These are phyloP conservation scores for Pyricularia pennisetigena DNA, from an alignment of 2,329 filamentous ascomycete species.

Conservation along the genomic window DNA sequence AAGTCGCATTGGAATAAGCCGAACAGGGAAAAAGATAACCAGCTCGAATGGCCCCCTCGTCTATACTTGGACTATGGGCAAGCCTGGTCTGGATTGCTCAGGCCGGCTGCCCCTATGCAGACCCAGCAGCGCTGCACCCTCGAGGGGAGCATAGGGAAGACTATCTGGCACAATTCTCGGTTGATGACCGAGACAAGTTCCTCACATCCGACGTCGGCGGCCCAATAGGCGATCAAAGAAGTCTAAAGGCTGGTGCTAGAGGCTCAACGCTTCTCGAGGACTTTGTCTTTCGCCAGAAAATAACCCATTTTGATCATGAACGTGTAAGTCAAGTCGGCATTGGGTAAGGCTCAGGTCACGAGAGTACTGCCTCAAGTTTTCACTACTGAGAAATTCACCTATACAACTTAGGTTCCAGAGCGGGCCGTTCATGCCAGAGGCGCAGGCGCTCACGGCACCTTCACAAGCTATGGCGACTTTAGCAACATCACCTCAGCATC, in stretches of 20 bases:
- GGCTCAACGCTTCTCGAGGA: conserved; percentile 63
- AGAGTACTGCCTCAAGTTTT: conserved; percentile 6
- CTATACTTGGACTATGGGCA: not conserved
- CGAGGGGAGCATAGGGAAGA: conserved; percentile 12
- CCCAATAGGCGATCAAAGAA: conserved; percentile 57
- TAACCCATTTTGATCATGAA: conserved; percentile 62
- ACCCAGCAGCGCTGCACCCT: conserved; percentile 17
- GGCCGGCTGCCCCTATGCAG: conserved; percentile 22
- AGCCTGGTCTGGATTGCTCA: not conserved
- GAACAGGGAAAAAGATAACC: not conserved
- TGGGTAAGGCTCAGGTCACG: not conserved
- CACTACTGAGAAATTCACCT: not conserved
- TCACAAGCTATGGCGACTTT: conserved; percentile 56
- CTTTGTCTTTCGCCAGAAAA: conserved; percentile 64
- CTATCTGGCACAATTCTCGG: conserved; percentile 24
- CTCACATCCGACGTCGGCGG: conserved; percentile 60
- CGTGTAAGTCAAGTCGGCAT: conserved; percentile 32
- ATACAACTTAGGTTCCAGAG: conserved; percentile 39
- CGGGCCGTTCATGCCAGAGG: conserved; percentile 62
- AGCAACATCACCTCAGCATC: conserved; percentile 60
- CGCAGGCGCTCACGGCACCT: conserved; percentile 59
- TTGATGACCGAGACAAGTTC: conserved; percentile 44
- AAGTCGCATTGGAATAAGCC: no score
- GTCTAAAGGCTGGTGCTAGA: conserved; percentile 54
- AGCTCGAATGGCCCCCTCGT: not conserved